Evolutionary conservation across 352 stramenopile genomes (phyloP).

Genomic region (Pythium utonaiense): DNA sequence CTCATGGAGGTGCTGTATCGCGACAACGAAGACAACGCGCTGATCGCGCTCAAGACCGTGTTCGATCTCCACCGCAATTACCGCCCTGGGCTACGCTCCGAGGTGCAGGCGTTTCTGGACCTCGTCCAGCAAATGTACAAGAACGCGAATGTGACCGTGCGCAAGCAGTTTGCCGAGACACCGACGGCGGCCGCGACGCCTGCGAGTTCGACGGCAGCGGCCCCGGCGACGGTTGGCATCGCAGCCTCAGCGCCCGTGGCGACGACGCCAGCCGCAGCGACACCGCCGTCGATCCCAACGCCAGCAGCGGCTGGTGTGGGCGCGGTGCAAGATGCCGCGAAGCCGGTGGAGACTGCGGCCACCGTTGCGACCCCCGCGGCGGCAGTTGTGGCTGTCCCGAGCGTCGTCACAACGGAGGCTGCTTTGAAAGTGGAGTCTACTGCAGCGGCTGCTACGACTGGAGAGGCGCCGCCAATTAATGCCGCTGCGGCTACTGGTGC

Average conservation of each 20-base stretch:
- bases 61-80: conserved; percentile 98
- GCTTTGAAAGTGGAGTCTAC: background rate
- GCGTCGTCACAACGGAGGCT: background rate
- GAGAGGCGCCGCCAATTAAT: background rate
- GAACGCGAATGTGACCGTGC: conserved; percentile 77
- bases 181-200: conserved; percentile 13
- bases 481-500: background rate
- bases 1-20: conserved; percentile 92
- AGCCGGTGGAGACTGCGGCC: background rate
- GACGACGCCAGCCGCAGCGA: conserved; percentile 4
- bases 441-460: background rate
- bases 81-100: conserved; percentile 79
- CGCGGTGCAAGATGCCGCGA: background rate
- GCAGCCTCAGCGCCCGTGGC: conserved; percentile 5
- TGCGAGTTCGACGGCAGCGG: background rate
- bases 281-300: background rate
- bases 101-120: conserved; percentile 89
- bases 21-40: conserved; percentile 97
- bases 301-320: background rate
- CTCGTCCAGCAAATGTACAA: conserved; percentile 91
- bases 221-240: background rate
- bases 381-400: background rate
- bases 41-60: conserved; percentile 93
- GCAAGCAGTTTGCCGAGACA: conserved; percentile 79
- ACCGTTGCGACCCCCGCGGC: too few species aligned